A percentile compares a stretch with the other conserved stretches of the same genome.
Evolutionary conservation across 148 eudicot species (phyloP).

Genomic region (Rhododendron vialii): DNA sequence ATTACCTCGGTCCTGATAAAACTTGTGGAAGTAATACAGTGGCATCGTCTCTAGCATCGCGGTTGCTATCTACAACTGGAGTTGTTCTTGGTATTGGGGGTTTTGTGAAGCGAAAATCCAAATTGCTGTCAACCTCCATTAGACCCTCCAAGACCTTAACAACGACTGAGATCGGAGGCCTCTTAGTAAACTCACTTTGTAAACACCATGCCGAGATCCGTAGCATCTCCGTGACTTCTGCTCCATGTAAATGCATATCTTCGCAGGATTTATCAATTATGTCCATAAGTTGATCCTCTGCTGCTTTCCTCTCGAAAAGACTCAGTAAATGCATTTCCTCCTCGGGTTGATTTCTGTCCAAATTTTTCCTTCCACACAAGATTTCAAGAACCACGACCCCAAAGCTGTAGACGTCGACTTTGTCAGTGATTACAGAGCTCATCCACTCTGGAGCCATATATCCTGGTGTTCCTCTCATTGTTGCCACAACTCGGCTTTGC

Average conservation of each 20-base stretch:
- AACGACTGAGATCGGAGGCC: not conserved
- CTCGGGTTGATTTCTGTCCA: no score
- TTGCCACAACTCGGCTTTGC: no score
- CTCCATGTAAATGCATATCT: not conserved
- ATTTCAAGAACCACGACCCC: no score
- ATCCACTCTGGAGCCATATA: no score
- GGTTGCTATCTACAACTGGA: not conserved
- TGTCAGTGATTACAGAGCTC: no score
- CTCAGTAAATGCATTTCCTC: not conserved
- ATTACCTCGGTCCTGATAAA: not conserved
- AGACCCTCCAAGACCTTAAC: not conserved
- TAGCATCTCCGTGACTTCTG: not conserved
- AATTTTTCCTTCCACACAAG: no score
- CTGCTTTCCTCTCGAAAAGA: not conserved
- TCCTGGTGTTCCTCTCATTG: no score
- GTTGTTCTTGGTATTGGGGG: not conserved
- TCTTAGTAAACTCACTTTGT: not conserved
- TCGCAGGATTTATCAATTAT: not conserved
- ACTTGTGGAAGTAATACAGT: no score
- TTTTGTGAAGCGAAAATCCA: not conserved
- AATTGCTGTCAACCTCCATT: not conserved
- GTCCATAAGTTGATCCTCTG: not conserved
- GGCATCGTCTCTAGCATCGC: no score
- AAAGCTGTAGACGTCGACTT: no score
- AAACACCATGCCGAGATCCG: not conserved